Conservation (phyloP, 768 basidiomycete species). For the Kondoa subrosea region DNA sequence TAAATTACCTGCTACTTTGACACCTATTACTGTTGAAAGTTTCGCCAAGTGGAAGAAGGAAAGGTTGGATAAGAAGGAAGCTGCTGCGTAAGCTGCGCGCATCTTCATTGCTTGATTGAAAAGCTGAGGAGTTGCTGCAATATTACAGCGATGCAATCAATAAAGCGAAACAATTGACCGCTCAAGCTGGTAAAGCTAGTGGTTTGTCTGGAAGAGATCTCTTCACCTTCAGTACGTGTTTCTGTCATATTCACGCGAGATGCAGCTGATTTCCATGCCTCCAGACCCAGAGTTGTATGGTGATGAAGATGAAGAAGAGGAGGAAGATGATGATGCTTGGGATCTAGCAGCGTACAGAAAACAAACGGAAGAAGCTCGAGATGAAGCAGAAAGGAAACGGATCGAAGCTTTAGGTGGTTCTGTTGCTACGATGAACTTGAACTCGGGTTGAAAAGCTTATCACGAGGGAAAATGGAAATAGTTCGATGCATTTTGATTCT, state of each 20-base stretch:
- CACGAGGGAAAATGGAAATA: too few species aligned
- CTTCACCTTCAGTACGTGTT: constrained; percentile 90
- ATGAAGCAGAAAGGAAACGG: constrained; percentile 36
- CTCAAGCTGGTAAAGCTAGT: constrained; percentile 67
- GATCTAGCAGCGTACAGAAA: constrained; percentile 44
- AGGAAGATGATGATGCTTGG: constrained; percentile 38
- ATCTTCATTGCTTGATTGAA: not conserved
- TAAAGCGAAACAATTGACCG: constrained; percentile 65
- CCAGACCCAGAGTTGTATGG: constrained; percentile 40
- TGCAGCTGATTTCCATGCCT: constrained; percentile 1
- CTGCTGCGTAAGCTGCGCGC: constrained; percentile 36
- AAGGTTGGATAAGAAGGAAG: constrained; percentile 82
- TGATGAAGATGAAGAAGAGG: constrained; percentile 48
- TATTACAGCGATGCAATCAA: constrained; percentile 50
- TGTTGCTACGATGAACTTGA: not conserved
- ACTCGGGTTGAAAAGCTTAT: not conserved
- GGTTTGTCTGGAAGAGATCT: constrained; percentile 95
- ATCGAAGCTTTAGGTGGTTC: not conserved
- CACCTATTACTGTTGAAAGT: constrained; percentile 77
- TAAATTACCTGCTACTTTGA: constrained; percentile 75
- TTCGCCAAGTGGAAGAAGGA: constrained; percentile 94
- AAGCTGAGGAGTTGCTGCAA: not conserved
- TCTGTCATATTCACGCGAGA: constrained; percentile 1
- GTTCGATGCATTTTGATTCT: too few species aligned
- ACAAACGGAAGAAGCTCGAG: constrained; percentile 46